Percentiles rank a stretch among this genome's conserved stretches.
Conservation (phyloP, 257 asterid species). For the Rhazya stricta region DNA sequence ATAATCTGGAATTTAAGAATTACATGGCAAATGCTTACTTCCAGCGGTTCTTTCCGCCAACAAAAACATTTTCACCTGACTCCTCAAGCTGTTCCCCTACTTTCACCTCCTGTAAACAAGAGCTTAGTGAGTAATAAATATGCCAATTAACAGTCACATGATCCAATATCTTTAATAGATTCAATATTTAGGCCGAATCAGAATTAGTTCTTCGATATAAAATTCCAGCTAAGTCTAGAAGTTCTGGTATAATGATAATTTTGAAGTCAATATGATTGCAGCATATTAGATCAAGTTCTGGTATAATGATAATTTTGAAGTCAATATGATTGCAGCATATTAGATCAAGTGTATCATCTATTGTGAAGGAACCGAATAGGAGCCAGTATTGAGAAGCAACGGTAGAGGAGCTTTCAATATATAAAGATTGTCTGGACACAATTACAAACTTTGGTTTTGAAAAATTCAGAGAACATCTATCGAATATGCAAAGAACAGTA, state of each 20-base stretch:
- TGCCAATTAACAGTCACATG: not conserved
- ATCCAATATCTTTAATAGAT: not conserved
- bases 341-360: not conserved
- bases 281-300: not conserved
- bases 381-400: not conserved
- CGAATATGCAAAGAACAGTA: not conserved
- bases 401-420: no score
- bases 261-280: not conserved
- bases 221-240: not conserved
- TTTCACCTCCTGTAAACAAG: conserved; percentile 65
- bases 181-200: not conserved
- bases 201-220: not conserved
- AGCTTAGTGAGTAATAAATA: conserved; percentile 12
- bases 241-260: not conserved
- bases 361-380: not conserved
- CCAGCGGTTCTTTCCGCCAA: conserved; percentile 93
- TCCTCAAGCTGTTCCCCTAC: conserved; percentile 77
- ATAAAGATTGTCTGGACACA: not conserved
- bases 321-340: not conserved
- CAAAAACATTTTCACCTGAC: conserved; percentile 84
- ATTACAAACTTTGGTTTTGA: not conserved
- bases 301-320: not conserved
- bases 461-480: not conserved
- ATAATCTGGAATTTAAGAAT: conserved; percentile 11
- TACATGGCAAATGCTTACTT: conserved; percentile 53